Percentiles rank a stretch among this genome's conserved stretches.
Evolutionary conservation across 1,284 basidiomycete species (phyloP).

Genomic region (Ceratobasidium sp.): DNA sequence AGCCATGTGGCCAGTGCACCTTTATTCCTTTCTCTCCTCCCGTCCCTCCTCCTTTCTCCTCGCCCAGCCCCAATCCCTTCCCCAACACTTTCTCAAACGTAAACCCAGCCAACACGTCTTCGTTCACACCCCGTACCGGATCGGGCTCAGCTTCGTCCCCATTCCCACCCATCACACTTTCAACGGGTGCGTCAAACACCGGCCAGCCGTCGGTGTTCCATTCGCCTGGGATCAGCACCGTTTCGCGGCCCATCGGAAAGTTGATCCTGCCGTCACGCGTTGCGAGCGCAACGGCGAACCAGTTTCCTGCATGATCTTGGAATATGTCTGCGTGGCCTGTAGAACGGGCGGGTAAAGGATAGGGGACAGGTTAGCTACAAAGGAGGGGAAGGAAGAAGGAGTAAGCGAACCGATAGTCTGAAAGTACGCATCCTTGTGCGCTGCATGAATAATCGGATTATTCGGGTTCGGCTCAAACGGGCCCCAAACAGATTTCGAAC

Average conservation of each 20-base stretch:
- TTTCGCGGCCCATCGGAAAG: conserved; percentile 42
- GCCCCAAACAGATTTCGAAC: conserved; percentile 39
- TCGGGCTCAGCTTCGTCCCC: neutral
- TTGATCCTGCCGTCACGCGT: conserved; percentile 38
- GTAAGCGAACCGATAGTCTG: conserved; percentile 34
- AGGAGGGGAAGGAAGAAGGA: too few species aligned
- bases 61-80: too few species aligned
- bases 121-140: neutral
- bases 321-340: conserved; percentile 43
- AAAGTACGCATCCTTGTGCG: conserved; percentile 38
- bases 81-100: too few species aligned
- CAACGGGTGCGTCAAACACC: conserved; percentile 28
- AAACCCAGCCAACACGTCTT: conserved; percentile 17
- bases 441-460: conserved; percentile 42
- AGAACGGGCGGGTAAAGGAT: too few species aligned
- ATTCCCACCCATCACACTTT: conserved; percentile 22
- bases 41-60: too few species aligned
- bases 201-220: conserved; percentile 35
- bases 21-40: neutral
- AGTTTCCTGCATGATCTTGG: conserved; percentile 5
- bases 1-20: conserved; percentile 31
- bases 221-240: conserved; percentile 40
- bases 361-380: too few species aligned
- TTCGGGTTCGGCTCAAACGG: conserved; percentile 41
- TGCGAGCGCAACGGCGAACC: conserved; percentile 42